phyloP scores from a whole-genome alignment of 1,284 basidiomycete species.

The Ceratobasidium sp. region DNA sequence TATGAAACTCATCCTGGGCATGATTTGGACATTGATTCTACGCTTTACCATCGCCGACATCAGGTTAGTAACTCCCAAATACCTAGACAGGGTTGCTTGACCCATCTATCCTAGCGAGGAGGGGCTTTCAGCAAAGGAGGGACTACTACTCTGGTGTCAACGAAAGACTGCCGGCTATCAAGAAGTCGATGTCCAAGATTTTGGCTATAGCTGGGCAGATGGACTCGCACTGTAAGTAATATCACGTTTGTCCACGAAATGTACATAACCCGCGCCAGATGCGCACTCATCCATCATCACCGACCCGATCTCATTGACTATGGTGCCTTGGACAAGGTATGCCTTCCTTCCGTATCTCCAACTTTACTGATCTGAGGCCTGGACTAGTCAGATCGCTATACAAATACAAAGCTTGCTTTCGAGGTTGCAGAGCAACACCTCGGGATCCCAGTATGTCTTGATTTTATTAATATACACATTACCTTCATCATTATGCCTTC shows the following conservation, averaged over 20 bases:
- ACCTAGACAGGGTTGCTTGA: not conserved
- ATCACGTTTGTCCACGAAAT: not conserved
- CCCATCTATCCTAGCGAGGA: constrained; percentile 73
- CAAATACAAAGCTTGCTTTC: constrained; percentile 86
- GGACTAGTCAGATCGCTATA: constrained; percentile 69
- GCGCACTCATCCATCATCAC: constrained; percentile 96
- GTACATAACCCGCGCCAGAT: constrained; percentile 57
- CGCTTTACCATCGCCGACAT: constrained; percentile 98
- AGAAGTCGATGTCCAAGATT: constrained; percentile 93
- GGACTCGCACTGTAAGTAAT: constrained; percentile 87
- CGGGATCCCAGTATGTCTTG: constrained; percentile 77
- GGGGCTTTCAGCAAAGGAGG: constrained; percentile 95
- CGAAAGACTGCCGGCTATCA: constrained; percentile 91
- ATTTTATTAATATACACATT: constrained; percentile 37
- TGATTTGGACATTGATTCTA: constrained; percentile 98
- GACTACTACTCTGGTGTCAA: constrained; percentile 96
- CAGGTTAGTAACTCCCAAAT: constrained; percentile 62
- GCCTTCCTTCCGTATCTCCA: constrained; percentile 31
- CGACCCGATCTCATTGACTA: constrained; percentile 94
- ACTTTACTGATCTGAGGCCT: constrained; percentile 31
- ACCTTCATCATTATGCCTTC: constrained; percentile 39
- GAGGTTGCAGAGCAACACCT: constrained; percentile 84
- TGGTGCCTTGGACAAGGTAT: constrained; percentile 78
- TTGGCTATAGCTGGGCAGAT: constrained; percentile 90
- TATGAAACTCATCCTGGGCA: constrained; percentile 94